Evolutionary conservation across 1,284 basidiomycete species (phyloP).

Genomic region (Singerocomus inundabilis): DNA sequence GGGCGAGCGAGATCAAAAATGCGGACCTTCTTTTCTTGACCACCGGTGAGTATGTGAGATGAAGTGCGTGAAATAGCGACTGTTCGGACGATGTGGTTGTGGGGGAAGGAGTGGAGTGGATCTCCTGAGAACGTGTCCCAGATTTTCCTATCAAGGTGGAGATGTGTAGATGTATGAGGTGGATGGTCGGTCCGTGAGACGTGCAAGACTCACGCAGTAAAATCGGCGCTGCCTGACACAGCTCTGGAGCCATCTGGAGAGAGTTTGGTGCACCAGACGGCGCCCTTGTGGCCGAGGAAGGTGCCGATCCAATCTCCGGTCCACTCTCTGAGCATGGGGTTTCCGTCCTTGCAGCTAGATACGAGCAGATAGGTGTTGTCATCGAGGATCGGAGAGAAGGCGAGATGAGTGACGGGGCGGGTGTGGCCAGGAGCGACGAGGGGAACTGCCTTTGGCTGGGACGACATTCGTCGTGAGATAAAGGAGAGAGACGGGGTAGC

Average conservation of each 20-base stretch:
- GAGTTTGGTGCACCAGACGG: conserved; percentile 96
- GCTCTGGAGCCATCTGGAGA: conserved; percentile 85
- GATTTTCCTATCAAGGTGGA: conserved; percentile 66
- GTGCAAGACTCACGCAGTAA: conserved; percentile 77
- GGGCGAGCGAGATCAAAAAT: conserved; percentile 88
- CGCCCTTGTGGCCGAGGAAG: conserved; percentile 97
- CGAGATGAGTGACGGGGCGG: conserved; percentile 90
- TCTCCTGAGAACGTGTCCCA: conserved; percentile 96
- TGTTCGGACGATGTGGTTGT: conserved; percentile 97
- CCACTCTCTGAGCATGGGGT: conserved; percentile 95
- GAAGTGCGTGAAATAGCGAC: conserved; percentile 79
- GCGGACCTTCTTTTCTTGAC: conserved; percentile 96
- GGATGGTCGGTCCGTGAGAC: conserved; percentile 2
- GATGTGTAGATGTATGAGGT: conserved; percentile 6
- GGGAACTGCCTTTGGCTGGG: conserved; percentile 62
- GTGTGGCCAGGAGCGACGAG: conserved; percentile 81
- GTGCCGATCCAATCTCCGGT: conserved; percentile 99
- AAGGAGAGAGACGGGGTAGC: conserved; percentile 13
- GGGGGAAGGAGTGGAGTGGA: conserved; percentile 88
- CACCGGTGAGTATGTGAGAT: conserved; percentile 82
- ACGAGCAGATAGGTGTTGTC: conserved; percentile 86
- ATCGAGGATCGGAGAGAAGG: conserved; percentile 82
- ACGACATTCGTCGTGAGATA: conserved; percentile 46
- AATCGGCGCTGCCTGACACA: conserved; percentile 94
- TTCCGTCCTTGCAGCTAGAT: conserved; percentile 95